Evolutionary conservation across 2,329 filamentous ascomycete genomes (phyloP).

Genomic region (Simplicillium aogashimaense): DNA sequence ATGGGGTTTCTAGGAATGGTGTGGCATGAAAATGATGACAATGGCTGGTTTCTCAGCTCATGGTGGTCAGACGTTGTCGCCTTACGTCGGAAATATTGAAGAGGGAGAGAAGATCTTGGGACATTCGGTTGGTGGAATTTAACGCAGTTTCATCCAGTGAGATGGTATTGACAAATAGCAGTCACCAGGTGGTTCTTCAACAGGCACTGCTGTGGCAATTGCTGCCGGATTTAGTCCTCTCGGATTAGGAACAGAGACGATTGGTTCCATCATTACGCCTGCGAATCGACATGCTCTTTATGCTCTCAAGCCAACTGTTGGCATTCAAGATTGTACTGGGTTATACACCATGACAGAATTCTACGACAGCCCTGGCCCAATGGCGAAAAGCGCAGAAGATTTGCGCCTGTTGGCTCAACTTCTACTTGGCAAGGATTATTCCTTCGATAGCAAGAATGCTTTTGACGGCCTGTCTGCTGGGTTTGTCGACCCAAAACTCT

Average conservation of each 20-base stretch:
- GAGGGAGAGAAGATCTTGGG: conserved; percentile 9
- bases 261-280: conserved; percentile 17
- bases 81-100: conserved; percentile 14
- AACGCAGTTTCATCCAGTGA: background rate
- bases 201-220: conserved; percentile 21
- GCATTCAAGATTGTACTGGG: conserved; percentile 9
- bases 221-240: conserved; percentile 19
- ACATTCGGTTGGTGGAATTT: conserved; percentile 9
- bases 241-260: conserved; percentile 21
- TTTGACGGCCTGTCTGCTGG: conserved; percentile 6
- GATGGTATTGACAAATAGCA: conserved; percentile 3
- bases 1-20: conserved; percentile 9
- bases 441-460: background rate
- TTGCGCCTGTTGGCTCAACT: conserved; percentile 5
- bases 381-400: conserved; percentile 14
- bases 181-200: conserved; percentile 20
- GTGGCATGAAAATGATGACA: conserved; percentile 11
- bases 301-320: conserved; percentile 14
- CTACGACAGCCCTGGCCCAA: conserved; percentile 14
- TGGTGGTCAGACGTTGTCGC: conserved; percentile 16
- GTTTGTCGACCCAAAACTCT: conserved; percentile 6
- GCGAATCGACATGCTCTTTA: conserved; percentile 13
- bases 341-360: conserved; percentile 13
- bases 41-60: conserved; percentile 13
- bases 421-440: conserved; percentile 1